Evolutionary conservation across 208 protist genomes (phyloP).

Genomic region (Trichomonas tenax): DNA sequence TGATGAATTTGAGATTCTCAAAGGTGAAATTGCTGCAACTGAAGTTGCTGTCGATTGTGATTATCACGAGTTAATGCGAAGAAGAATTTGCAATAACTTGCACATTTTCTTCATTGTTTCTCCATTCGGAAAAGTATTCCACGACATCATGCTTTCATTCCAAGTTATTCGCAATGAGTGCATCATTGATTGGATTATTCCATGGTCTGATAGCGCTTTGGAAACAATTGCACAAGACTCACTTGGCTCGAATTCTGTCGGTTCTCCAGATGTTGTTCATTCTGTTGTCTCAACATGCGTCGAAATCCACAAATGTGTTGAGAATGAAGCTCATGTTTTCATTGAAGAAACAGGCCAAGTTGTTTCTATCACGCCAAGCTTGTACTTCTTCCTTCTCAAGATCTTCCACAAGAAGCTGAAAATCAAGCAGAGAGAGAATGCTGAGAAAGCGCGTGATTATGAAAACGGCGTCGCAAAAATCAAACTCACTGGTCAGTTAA

Average conservation of each 20-base stretch:
- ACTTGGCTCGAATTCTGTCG: conserved; percentile 35
- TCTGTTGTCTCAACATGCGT: conserved; percentile 36
- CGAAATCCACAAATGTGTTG: conserved; percentile 57
- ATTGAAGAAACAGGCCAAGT: conserved; percentile 72
- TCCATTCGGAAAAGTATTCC: conserved; percentile 74
- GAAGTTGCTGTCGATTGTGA: conserved; percentile 57
- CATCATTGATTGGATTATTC: conserved; percentile 34
- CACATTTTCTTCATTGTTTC: conserved; percentile 89
- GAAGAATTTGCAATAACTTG: conserved; percentile 68
- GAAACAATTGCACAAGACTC: conserved; percentile 63
- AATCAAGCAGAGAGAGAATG: conserved; percentile 61
- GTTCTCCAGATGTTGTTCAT: conserved; percentile 57
- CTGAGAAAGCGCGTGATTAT: not conserved
- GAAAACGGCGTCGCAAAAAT: not conserved
- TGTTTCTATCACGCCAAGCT: conserved; percentile 93
- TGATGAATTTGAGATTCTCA: conserved; percentile 40
- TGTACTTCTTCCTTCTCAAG: conserved; percentile 88
- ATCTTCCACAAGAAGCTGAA: conserved; percentile 80
- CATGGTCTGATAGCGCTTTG: conserved; percentile 85
- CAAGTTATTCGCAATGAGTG: not conserved
- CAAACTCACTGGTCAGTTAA: not conserved
- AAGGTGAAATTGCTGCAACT: conserved; percentile 22
- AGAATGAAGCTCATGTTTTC: conserved; percentile 71
- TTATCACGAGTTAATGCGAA: conserved; percentile 74
- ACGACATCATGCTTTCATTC: not conserved